Conservation (phyloP, 495 filamentous ascomycete species). For the Hyaloscypha hepaticicola region DNA sequence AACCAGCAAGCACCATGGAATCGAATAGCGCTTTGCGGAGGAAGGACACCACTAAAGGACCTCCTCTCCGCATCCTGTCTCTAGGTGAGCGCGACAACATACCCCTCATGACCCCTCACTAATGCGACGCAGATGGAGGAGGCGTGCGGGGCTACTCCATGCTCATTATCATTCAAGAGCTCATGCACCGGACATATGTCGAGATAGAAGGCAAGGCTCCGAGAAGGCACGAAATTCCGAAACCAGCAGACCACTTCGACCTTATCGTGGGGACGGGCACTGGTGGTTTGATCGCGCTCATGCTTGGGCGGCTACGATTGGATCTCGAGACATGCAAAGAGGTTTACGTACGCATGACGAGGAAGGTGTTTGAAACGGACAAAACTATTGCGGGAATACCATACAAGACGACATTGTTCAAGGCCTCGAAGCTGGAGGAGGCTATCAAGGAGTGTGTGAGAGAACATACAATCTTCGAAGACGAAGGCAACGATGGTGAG, state of each 20-base stretch:
- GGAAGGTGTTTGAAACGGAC: constrained; percentile 93
- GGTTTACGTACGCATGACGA: constrained; percentile 91
- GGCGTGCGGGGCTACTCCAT: constrained; percentile 97
- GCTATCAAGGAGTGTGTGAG: constrained; percentile 87
- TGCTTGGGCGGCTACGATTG: constrained; percentile 89
- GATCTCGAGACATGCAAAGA: constrained; percentile 96
- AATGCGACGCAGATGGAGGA: constrained; percentile 65
- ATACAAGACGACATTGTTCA: constrained; percentile 90
- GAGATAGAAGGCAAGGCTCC: constrained; percentile 82
- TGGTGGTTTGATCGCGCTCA: constrained; percentile 91
- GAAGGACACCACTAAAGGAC: constrained; percentile 93
- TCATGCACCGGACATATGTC: constrained; percentile 92
- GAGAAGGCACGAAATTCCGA: constrained; percentile 83
- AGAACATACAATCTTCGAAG: constrained; percentile 77
- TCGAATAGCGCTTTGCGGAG: constrained; percentile 50
- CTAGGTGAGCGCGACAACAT: constrained; percentile 60
- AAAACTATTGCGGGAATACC: constrained; percentile 96
- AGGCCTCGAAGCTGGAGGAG: constrained; percentile 91
- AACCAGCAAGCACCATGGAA: constrained; percentile 19
- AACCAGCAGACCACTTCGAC: constrained; percentile 98
- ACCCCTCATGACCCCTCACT: constrained; percentile 4
- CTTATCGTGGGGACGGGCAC: constrained; percentile 93
- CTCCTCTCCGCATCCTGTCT: constrained; percentile 86
- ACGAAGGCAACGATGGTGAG: constrained; percentile 71
- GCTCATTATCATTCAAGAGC: constrained; percentile 89